Evolutionary conservation across 148 eudicot genomes (phyloP).

Genomic region (Spergularia bocconei): DNA sequence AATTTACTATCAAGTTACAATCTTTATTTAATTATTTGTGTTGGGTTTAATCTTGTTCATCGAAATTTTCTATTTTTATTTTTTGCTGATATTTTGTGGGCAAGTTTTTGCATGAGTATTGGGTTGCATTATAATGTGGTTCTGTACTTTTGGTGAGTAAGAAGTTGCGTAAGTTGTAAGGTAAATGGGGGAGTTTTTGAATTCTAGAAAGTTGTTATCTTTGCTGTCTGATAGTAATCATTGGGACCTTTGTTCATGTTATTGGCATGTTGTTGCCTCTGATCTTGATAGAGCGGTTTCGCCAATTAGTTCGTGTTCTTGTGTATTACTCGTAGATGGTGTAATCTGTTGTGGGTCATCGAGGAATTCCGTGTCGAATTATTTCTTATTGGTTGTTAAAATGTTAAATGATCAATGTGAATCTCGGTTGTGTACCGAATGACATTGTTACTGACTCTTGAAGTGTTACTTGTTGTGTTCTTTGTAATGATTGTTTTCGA

Average conservation of each 20-base stretch:
- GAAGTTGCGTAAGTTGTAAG: neutral
- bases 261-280: neutral
- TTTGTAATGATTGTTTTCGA: neutral
- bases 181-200: neutral
- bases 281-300: neutral
- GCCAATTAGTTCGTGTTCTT: neutral
- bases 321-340: neutral
- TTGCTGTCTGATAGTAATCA: neutral
- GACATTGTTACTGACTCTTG: neutral
- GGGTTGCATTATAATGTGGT: neutral
- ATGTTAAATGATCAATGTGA: slow-evolving; percentile 16
- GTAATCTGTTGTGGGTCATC: neutral
- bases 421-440: neutral
- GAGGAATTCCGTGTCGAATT: slow-evolving; percentile 14
- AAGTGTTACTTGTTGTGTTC: neutral
- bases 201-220: neutral
- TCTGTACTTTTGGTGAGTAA: neutral
- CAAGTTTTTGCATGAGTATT: neutral
- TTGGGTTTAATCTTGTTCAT: no score
- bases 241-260: neutral
- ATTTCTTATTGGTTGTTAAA: no score
- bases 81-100: neutral
- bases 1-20: no score
- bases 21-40: no score
- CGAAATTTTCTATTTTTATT: neutral